These are phyloP conservation scores for Strobilomyces confusus DNA, from an alignment of 768 basidiomycete species.

Conservation along the genomic window DNA sequence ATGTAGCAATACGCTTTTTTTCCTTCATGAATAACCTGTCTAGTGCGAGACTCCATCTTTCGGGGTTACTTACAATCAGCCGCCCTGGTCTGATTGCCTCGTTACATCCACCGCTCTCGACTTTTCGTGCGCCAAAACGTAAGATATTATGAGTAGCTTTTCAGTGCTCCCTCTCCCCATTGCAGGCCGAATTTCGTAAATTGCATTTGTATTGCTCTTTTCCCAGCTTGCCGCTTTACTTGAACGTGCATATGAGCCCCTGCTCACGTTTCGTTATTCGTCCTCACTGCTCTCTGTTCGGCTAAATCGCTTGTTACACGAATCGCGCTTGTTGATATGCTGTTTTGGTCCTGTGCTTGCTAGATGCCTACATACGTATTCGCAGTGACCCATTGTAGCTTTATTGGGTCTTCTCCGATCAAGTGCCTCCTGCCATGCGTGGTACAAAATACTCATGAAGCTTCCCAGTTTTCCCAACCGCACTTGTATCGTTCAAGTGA, in stretches of 20 bases:
- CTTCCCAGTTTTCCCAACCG: not conserved
- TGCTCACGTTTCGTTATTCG: constrained; percentile 9
- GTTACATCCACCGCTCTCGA: not conserved
- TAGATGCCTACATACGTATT: not conserved
- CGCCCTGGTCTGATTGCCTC: constrained; percentile 51
- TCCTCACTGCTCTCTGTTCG: not conserved
- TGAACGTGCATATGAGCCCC: not conserved
- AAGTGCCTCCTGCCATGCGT: constrained; percentile 11
- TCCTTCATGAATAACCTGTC: constrained; percentile 7
- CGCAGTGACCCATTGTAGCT: constrained; percentile 3
- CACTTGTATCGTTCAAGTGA: not conserved
- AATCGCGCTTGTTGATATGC: constrained; percentile 9
- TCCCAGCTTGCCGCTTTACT: not conserved
- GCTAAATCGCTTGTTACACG: not conserved
- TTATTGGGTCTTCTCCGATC: constrained; percentile 21
- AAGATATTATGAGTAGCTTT: not conserved
- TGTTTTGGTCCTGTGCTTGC: constrained; percentile 15
- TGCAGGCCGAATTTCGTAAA: not conserved
- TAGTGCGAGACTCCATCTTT: constrained; percentile 74
- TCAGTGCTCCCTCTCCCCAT: not conserved
- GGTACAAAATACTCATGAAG: constrained; percentile 1
- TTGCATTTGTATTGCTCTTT: constrained; percentile 2
- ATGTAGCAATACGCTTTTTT: not conserved
- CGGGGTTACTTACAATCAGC: constrained; percentile 71
- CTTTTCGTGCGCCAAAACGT: not conserved